Evolutionary conservation across 2,329 filamentous ascomycete species (phyloP).

Genomic region (Nannizzia gypsea): DNA sequence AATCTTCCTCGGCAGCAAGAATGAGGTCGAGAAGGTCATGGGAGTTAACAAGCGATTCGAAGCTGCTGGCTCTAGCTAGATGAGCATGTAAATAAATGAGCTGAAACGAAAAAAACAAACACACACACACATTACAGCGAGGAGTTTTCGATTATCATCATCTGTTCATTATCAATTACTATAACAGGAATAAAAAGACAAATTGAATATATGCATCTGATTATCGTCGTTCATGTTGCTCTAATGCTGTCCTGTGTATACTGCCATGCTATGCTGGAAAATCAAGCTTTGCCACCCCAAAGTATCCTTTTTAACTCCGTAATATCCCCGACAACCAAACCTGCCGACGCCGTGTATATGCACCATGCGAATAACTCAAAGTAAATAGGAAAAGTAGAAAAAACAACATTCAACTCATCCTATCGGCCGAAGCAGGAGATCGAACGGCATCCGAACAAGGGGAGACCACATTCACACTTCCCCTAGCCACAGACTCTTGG

Average conservation of each 20-base stretch:
- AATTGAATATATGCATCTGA: neutral
- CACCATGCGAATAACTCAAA: neutral
- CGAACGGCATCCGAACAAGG: neutral
- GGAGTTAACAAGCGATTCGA: conserved; percentile 52
- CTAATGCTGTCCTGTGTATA: neutral
- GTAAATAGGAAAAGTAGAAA: neutral
- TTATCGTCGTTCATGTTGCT: neutral
- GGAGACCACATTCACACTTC: neutral
- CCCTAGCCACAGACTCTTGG: neutral
- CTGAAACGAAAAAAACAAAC: neutral
- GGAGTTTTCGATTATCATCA: neutral
- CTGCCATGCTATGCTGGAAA: neutral
- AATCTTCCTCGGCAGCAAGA: conserved; percentile 89
- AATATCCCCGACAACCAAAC: neutral
- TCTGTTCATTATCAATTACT: neutral
- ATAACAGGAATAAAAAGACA: neutral
- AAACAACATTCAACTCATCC: neutral
- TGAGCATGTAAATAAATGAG: neutral
- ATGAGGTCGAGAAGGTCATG: conserved; percentile 95
- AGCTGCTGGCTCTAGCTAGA: conserved; percentile 2
- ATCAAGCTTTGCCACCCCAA: neutral
- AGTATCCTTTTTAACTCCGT: neutral
- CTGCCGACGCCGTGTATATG: neutral
- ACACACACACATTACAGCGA: neutral
- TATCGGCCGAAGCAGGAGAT: neutral